Evolutionary conservation across 2,329 filamentous ascomycete species (phyloP).

Genomic region (Fusarium siculi): DNA sequence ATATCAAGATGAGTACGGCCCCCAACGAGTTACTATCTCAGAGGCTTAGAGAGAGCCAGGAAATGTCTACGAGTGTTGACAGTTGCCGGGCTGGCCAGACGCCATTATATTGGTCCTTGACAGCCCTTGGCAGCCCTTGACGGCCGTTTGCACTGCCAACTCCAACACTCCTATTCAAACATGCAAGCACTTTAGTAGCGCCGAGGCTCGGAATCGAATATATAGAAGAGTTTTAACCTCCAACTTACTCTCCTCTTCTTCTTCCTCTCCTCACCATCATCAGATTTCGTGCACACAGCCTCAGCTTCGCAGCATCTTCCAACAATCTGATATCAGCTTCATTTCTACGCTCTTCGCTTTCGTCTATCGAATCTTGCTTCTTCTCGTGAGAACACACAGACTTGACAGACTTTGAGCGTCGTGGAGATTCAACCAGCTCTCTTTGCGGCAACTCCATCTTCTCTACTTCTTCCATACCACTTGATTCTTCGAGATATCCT

Average conservation of each 20-base stretch:
- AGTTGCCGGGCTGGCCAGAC: not conserved
- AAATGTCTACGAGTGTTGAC: not conserved
- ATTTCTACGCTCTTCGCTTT: not conserved
- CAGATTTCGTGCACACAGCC: constrained; percentile 6
- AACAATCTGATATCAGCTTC: constrained; percentile 12
- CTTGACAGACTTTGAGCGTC: not conserved
- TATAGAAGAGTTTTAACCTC: not conserved
- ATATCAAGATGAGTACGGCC: not conserved
- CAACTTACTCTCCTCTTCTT: not conserved
- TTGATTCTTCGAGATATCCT: not conserved
- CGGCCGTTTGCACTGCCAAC: constrained; percentile 6
- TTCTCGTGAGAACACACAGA: not conserved
- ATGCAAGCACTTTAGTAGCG: not conserved
- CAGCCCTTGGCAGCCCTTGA: not conserved
- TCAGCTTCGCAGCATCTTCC: constrained; percentile 1
- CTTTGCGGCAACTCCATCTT: not conserved
- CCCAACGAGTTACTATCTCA: not conserved
- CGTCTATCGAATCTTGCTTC: not conserved
- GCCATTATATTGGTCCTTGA: not conserved
- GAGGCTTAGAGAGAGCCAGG: not conserved
- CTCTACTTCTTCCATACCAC: not conserved
- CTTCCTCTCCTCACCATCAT: constrained; percentile 1
- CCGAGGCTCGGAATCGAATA: not conserved
- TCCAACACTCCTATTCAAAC: not conserved
- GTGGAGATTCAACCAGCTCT: not conserved